Base-by-base conservation (phyloP, 495 filamentous ascomycete species). In the Lineolata rhizophorae region DNA sequence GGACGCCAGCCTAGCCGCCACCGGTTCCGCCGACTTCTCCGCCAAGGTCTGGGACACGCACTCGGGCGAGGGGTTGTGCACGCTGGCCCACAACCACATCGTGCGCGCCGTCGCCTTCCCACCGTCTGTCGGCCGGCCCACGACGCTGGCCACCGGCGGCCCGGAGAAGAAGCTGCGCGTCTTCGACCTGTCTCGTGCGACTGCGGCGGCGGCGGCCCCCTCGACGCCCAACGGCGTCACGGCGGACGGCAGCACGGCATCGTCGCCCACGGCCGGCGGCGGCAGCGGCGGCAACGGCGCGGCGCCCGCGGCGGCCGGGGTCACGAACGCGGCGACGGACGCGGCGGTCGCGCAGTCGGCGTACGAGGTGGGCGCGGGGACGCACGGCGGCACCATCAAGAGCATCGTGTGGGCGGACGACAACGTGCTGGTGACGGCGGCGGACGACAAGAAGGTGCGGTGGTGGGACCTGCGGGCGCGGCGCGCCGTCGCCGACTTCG, bases 41-140 rank as follows among this genome's bases (percentile, higher is more conserved):
- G 85, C 85, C 72, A 81, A 87, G 49, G 71, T 97, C 26, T 97
- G 87, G 87, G 87, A 97, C 45, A 93, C 87, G 4, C 75, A 83
- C 43, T 83, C 77, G 3, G 87, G 87, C 41, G 90, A 94, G 61
- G 73, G 77, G 25, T 64, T 92, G 18, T 76, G 75, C 48, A 78
- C 82, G 4, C 68, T 97, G 16, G 69, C 80, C 42, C 90, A 95
- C 52, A 64, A 78, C 34, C 90, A 95, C 51, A 92, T 97, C 40
- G 84, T 92, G 37, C 80, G 87, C 32, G 78, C 90, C 4, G 70
- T 93, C 20, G 82, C 84, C 6, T 93, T 94, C 41, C 78, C 22
- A 6, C 30, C 84, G 16, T 57, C 64, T 20, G 62, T 69, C 38
- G 67, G 70, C n/a, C 69, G 68, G 26, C 75, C 77, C 10, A 69